Conservation (phyloP, 306 rosid genomes). For the Luffa acutangula region DNA sequence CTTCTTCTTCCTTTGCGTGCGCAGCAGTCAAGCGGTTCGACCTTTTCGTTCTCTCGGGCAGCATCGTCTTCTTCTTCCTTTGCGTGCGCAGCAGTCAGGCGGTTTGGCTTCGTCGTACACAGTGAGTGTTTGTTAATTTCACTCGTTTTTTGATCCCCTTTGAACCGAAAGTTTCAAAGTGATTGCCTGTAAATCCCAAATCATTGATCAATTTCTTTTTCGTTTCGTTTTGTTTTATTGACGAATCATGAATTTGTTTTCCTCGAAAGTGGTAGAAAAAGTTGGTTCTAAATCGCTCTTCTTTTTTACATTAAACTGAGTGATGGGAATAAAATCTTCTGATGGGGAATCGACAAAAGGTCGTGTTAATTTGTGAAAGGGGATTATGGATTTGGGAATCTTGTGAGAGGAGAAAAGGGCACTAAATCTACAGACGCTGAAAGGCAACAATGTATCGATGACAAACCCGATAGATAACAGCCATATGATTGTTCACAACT, state of each 20-base stretch:
- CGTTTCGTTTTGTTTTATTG: neutral
- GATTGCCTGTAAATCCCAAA: conserved; percentile 30
- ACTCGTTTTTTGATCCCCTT: too few relatives aligned
- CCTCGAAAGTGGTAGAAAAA: neutral
- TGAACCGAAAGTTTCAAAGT: too few relatives aligned
- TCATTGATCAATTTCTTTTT: neutral
- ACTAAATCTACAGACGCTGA: conserved; percentile 81
- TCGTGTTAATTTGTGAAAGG: neutral
- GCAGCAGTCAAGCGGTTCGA: too few relatives aligned
- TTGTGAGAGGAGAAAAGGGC: neutral
- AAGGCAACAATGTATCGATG: conserved; percentile 30
- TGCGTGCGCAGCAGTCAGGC: too few relatives aligned
- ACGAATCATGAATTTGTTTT: neutral
- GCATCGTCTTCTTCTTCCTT: too few relatives aligned
- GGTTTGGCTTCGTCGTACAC: too few relatives aligned
- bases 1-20: too few relatives aligned
- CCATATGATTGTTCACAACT: conserved; percentile 47
- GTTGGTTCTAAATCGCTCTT: neutral
- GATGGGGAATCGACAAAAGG: neutral
- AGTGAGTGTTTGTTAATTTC: too few relatives aligned
- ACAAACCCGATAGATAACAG: conserved; percentile 35
- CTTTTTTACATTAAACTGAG: neutral
- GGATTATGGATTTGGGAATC: neutral
- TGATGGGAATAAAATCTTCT: neutral
- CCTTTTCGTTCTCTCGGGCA: too few relatives aligned